Conservation (phyloP, 805 yeast genomes). For the Limtongia smithiae region DNA sequence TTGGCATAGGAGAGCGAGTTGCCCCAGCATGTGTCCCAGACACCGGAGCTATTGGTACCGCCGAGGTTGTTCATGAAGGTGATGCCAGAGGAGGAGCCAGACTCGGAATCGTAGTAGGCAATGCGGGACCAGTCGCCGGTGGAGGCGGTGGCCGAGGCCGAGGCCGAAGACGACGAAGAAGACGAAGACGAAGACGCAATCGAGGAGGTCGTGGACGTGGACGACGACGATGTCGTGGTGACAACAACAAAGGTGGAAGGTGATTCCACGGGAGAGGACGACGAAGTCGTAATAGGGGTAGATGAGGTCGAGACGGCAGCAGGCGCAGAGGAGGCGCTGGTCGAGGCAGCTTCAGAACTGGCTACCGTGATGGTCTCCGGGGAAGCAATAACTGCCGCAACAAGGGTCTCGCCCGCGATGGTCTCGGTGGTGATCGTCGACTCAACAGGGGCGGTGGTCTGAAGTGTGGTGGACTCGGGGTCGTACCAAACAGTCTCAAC, state of each 20-base stretch:
- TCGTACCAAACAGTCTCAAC: conserved; percentile 41
- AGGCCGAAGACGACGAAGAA: conserved; percentile 28
- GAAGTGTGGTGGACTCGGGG: conserved; percentile 31
- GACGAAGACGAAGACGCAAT: conserved; percentile 29
- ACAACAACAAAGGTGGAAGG: conserved; percentile 32
- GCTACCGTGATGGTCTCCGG: conserved; percentile 26
- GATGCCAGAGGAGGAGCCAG: conserved; percentile 67
- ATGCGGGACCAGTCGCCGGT: conserved; percentile 41
- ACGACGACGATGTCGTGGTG: conserved; percentile 7
- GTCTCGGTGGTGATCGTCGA: conserved; percentile 28
- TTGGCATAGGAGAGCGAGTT: conserved; percentile 84
- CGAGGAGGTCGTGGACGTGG: conserved; percentile 31
- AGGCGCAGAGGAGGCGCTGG: conserved; percentile 33
- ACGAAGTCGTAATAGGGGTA: conserved; percentile 22
- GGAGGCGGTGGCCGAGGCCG: conserved; percentile 34
- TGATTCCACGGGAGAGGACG: background rate
- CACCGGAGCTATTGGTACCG: conserved; percentile 81
- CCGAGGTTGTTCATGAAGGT: conserved; percentile 86
- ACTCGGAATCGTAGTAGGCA: conserved; percentile 56
- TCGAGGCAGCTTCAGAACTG: conserved; percentile 33
- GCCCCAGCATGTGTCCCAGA: conserved; percentile 82
- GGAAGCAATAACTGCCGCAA: conserved; percentile 10
- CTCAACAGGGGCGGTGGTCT: conserved; percentile 32
- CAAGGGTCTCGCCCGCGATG: conserved; percentile 11
- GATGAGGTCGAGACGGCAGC: conserved; percentile 27